Base-by-base conservation (phyloP, 1,139 yeast genomes). In the Kazachstania sp. region DNA sequence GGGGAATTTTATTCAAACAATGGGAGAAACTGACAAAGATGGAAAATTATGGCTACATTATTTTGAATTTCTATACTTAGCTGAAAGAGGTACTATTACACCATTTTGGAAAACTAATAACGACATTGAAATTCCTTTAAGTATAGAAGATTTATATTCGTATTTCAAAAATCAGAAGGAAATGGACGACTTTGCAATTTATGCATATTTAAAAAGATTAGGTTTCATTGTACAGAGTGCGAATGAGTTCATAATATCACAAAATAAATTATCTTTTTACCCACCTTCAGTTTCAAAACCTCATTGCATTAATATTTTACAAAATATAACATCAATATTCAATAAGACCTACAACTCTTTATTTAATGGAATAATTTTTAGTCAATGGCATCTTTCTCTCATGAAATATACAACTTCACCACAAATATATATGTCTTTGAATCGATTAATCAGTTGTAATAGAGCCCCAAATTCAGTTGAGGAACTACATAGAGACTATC, bases 51-150 rank as follows among this genome's bases (percentile, higher is more conserved):
- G 77, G 71, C 68, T 90, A 38, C 69, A 68, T 19, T 75, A 79
- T 11, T 79, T 86, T 49, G 97, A 90, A 58, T 74, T 82, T 4
- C 68, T 87, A 0, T 90, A 88, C 62, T 69, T 90, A 48, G 77
- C 82, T 2, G 96, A 90, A 63, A 72, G 97, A 60, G 97, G 97
- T 0, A 77, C 87, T 1, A 71, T 87, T 63, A 71, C 79, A 26
- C 77, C 86, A 19, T 79, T 71, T 16, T 39, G 44, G 32, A 26
- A 37, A 19, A 15, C 36, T 12, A 20, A 30, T 37, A 9, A 37
- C 18, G 20, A 18, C 5, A 20, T 13, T 5, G 42, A 39, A 4
- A 63, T 69, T 11, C 74, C 79, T 2, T 61, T 88, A 61, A 75
- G 83, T 46, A 65, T 90, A 30, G 83, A 86, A 53, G 83, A 78